Evolutionary conservation across 2,329 filamentous ascomycete species (phyloP).

Genomic region (Colletotrichum gigasporum): DNA sequence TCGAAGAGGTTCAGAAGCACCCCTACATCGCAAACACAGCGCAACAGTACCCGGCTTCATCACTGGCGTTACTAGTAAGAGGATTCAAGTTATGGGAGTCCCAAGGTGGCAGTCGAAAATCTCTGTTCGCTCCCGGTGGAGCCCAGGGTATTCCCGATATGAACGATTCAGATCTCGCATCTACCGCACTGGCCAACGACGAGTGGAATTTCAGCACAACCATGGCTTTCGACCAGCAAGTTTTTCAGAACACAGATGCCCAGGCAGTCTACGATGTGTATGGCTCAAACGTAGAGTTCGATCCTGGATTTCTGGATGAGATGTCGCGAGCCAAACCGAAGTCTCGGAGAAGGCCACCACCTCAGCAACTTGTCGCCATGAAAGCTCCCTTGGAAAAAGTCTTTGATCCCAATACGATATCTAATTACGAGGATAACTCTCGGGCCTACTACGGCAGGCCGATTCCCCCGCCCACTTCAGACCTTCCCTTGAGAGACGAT

Average conservation of each 20-base stretch:
- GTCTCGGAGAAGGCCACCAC: conserved; percentile 63
- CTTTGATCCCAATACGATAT: conserved; percentile 73
- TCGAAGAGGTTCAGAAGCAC: conserved; percentile 75
- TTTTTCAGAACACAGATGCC: conserved; percentile 61
- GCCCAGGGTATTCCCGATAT: conserved; percentile 58
- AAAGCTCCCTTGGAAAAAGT: conserved; percentile 71
- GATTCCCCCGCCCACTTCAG: conserved; percentile 56
- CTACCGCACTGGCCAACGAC: conserved; percentile 60
- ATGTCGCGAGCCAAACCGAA: conserved; percentile 62
- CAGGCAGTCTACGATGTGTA: conserved; percentile 71
- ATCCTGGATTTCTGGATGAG: conserved; percentile 52
- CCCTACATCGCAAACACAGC: conserved; percentile 73
- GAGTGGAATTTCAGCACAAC: conserved; percentile 77
- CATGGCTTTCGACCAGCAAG: conserved; percentile 68
- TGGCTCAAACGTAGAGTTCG: conserved; percentile 66
- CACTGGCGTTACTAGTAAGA: conserved; percentile 72
- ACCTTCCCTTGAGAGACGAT: conserved; percentile 68
- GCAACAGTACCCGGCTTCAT: conserved; percentile 69
- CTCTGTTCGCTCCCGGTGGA: conserved; percentile 68
- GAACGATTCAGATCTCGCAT: conserved; percentile 49
- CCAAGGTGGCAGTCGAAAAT: conserved; percentile 75
- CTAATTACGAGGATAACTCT: conserved; percentile 72
- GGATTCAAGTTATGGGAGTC: conserved; percentile 81
- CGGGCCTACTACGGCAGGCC: conserved; percentile 65
- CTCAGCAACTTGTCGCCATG: conserved; percentile 65